phyloP scores from a whole-genome alignment of 805 yeast species.

The Saccharomycopsis malanga region DNA sequence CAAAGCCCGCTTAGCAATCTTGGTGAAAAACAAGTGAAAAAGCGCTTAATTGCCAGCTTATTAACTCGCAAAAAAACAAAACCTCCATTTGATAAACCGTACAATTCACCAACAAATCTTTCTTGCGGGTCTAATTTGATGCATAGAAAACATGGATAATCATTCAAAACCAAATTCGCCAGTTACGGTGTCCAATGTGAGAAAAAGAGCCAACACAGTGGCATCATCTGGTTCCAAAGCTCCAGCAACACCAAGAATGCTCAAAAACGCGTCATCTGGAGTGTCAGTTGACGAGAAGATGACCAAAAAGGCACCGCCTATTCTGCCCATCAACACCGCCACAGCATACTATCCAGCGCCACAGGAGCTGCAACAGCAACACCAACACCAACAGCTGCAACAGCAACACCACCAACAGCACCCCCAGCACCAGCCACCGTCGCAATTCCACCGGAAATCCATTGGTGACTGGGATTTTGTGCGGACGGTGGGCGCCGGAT shows the following conservation, averaged over 20 bases:
- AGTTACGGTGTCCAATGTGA: too few relatives aligned
- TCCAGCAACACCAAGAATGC: slow-evolving; percentile 68
- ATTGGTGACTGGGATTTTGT: slow-evolving; percentile 97
- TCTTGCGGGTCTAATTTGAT: too few relatives aligned
- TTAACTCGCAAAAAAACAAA: too few relatives aligned
- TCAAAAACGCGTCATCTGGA: slow-evolving; percentile 42
- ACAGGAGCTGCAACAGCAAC: slow-evolving; percentile 12
- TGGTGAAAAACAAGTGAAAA: too few relatives aligned
- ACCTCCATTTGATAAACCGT: too few relatives aligned
- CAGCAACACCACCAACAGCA: slow-evolving; percentile 16
- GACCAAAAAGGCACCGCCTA: slow-evolving; percentile 18
- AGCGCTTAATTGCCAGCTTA: too few relatives aligned
- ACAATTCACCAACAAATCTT: too few relatives aligned
- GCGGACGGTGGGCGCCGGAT: slow-evolving; percentile 95
- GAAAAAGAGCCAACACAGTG: slow-evolving; percentile 16
- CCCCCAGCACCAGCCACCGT: slow-evolving; percentile 16
- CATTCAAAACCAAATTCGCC: too few relatives aligned
- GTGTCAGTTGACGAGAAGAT: slow-evolving; percentile 28
- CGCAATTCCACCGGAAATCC: slow-evolving; percentile 65
- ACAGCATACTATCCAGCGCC: slow-evolving; percentile 20
- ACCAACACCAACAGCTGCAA: slow-evolving; percentile 21
- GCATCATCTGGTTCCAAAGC: slow-evolving; percentile 28
- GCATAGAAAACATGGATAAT: too few relatives aligned
- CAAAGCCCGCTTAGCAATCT: too few relatives aligned
- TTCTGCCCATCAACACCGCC: slow-evolving; percentile 18